Conservation (phyloP, 2,329 filamentous ascomycete species). For the Ascochyta pisi region DNA sequence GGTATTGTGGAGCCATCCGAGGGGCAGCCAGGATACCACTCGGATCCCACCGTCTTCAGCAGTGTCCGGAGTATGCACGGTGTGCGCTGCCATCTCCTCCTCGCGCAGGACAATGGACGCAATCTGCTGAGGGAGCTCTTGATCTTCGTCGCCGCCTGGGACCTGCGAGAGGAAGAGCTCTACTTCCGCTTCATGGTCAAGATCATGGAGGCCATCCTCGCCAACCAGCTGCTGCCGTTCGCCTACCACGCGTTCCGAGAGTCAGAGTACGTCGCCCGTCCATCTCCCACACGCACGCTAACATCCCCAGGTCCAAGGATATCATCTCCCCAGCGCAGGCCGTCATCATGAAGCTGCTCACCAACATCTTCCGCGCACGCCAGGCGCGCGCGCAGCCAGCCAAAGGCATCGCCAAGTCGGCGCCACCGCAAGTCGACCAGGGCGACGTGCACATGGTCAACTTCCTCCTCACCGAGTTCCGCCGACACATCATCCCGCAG, state of each 20-base stretch:
- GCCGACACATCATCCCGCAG: slow-evolving; percentile 90
- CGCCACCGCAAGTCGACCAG: slow-evolving; percentile 59
- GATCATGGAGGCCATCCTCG: slow-evolving; percentile 90
- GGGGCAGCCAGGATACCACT: slow-evolving; percentile 64
- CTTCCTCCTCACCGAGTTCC: slow-evolving; percentile 91
- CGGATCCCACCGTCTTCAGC: slow-evolving; percentile 59
- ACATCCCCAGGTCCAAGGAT: slow-evolving; percentile 71
- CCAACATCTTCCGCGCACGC: slow-evolving; percentile 79
- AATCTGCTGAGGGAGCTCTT: slow-evolving; percentile 89
- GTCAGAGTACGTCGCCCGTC: slow-evolving; percentile 40
- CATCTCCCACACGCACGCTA: slow-evolving; percentile 9
- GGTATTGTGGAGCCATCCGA: slow-evolving; percentile 86
- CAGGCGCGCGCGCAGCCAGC: slow-evolving; percentile 49
- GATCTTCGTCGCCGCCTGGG: slow-evolving; percentile 97
- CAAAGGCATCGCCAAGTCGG: slow-evolving; percentile 54
- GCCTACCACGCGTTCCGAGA: slow-evolving; percentile 91
- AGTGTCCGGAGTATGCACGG: slow-evolving; percentile 81
- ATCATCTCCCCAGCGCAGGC: slow-evolving; percentile 96
- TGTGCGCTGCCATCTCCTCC: slow-evolving; percentile 84
- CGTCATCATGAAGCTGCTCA: slow-evolving; percentile 87
- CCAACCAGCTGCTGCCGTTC: slow-evolving; percentile 87
- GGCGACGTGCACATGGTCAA: slow-evolving; percentile 74
- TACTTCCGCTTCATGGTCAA: slow-evolving; percentile 97
- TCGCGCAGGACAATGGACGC: slow-evolving; percentile 88
- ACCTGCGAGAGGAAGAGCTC: slow-evolving; percentile 88